These are phyloP conservation scores for Ustilago crameri DNA, from an alignment of 1,284 basidiomycete species.

Conservation along the genomic window DNA sequence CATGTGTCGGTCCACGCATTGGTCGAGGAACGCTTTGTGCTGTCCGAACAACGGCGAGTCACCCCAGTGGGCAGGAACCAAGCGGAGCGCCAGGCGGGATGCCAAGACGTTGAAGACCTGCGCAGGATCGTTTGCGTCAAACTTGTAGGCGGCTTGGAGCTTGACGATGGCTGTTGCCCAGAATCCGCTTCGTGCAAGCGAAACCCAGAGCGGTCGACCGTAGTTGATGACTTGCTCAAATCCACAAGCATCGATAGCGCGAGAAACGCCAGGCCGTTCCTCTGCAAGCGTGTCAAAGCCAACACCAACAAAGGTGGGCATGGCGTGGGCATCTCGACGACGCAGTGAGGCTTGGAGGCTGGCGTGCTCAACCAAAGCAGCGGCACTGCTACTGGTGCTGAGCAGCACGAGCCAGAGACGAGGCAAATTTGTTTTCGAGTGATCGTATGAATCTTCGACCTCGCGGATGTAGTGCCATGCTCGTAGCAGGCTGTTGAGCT, in stretches of 20 bases:
- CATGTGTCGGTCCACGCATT: conserved; percentile 13
- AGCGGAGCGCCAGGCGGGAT: conserved; percentile 6
- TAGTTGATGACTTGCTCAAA: background rate
- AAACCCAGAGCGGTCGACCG: conserved; percentile 14
- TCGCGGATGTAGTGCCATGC: conserved; percentile 10
- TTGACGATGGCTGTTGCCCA: conserved; percentile 8
- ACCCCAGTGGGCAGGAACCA: background rate
- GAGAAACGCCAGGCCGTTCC: background rate
- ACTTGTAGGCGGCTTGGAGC: background rate
- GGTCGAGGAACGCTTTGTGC: background rate
- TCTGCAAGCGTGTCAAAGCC: background rate
- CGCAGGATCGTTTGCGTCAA: background rate
- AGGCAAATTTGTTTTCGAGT: no score
- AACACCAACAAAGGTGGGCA: conserved; percentile 4
- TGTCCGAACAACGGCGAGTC: background rate
- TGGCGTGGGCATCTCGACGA: background rate
- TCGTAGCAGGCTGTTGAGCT: conserved; percentile 7
- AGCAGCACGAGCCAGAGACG: conserved; percentile 21
- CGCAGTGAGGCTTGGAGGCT: background rate
- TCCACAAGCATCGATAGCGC: background rate
- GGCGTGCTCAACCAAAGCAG: background rate
- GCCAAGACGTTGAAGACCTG: conserved; percentile 13
- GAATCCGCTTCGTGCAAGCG: background rate
- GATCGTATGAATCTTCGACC: background rate
- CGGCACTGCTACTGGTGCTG: conserved; percentile 13